phyloP scores from a whole-genome alignment of 768 basidiomycete genomes.

The Kwoniella mangroviensis region DNA sequence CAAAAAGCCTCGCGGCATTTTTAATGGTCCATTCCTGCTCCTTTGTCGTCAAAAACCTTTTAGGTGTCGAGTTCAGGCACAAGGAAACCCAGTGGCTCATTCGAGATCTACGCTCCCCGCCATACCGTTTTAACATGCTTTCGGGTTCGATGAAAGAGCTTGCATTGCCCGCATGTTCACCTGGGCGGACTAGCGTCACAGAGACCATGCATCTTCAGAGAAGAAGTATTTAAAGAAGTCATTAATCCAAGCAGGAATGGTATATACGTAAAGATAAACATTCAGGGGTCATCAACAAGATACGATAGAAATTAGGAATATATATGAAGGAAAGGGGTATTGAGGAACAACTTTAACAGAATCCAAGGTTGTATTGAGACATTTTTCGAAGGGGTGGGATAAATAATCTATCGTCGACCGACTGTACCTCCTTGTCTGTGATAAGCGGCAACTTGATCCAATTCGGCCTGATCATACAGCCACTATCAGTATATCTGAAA shows the following conservation, averaged over 20 bases:
- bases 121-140: too few species aligned
- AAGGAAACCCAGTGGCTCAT: not conserved
- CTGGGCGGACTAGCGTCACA: not conserved
- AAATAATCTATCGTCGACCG: constrained; percentile 39
- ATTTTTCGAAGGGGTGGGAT: not conserved
- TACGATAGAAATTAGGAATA: not conserved
- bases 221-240: not conserved
- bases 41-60: not conserved
- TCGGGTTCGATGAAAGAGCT: too few species aligned
- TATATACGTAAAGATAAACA: constrained; percentile 12
- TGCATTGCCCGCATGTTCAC: too few species aligned
- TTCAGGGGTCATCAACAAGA: constrained; percentile 4
- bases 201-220: not conserved
- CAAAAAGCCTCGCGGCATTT: constrained; percentile 8
- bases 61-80: not conserved
- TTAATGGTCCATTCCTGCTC: not conserved
- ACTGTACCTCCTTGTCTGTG: constrained; percentile 53
- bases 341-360: not conserved
- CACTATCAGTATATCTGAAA: not conserved
- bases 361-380: not conserved
- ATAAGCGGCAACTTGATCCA: constrained; percentile 54
- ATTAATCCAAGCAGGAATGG: constrained; percentile 1
- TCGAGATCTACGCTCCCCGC: too few species aligned
- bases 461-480: constrained; percentile 42
- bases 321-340: not conserved